Evolutionary conservation across 2,329 filamentous ascomycete genomes (phyloP).

Genomic region (Fusarium brachygibbosum): DNA sequence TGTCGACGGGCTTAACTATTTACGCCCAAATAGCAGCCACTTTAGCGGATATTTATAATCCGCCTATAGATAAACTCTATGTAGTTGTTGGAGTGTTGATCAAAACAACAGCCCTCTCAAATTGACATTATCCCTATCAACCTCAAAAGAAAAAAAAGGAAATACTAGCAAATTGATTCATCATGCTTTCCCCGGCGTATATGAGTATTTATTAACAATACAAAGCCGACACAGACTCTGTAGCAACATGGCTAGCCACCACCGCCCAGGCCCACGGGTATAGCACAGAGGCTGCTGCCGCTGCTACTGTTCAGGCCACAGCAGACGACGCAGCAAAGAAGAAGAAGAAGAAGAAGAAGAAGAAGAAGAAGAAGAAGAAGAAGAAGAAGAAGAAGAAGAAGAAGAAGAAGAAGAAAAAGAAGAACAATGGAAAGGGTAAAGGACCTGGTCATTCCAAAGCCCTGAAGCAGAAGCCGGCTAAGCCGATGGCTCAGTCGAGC

Average conservation of each 20-base stretch:
- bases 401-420: conserved; percentile 5
- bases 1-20: background rate
- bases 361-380: conserved; percentile 9
- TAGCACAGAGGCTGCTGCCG: background rate
- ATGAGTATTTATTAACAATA: conserved; percentile 34
- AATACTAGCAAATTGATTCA: fast-evolving
- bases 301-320: fast-evolving
- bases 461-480: background rate
- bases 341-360: too few species aligned
- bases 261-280: conserved; percentile 40
- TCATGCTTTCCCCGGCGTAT: background rate
- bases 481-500: background rate
- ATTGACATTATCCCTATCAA: background rate
- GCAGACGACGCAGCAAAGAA: background rate
- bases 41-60: background rate
- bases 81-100: background rate
- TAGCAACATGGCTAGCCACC: conserved; percentile 33
- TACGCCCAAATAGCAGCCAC: fast-evolving
- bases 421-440: conserved; percentile 20
- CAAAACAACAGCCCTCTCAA: background rate
- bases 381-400: conserved; percentile 19
- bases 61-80: background rate
- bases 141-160: too few species aligned
- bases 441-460: background rate
- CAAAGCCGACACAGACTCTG: conserved; percentile 41